A percentile compares a stretch with the other conserved stretches of the same genome.
These are phyloP conservation scores for Saccharum hybrid DNA, from an alignment of 202 grass and related monocot genomes.

Conservation along the genomic window DNA sequence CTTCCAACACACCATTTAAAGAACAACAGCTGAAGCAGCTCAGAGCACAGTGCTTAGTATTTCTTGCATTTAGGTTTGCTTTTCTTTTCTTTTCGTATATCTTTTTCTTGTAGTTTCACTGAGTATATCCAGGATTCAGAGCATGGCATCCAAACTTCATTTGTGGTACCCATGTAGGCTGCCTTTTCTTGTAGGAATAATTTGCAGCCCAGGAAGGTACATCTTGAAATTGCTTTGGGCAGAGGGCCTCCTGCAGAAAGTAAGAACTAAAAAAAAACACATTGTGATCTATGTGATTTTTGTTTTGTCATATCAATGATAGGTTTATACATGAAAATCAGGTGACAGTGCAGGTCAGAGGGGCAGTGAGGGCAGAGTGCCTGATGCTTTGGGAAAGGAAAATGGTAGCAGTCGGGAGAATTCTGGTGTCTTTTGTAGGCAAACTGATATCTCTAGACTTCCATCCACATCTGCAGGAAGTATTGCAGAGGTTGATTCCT, in stretches of 20 bases:
- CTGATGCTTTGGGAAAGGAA: constrained; percentile 80
- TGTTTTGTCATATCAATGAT: constrained; percentile 45
- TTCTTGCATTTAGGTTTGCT: constrained; percentile 96
- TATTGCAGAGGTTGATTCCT: constrained; percentile 75
- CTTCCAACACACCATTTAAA: constrained; percentile 78
- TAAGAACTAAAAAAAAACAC: constrained; percentile 53
- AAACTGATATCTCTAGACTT: constrained; percentile 58
- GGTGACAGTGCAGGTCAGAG: constrained; percentile 58
- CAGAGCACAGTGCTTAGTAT: constrained; percentile 98
- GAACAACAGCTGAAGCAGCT: constrained; percentile 99
- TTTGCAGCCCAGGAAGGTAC: constrained; percentile 81
- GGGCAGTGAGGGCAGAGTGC: constrained; percentile 68
- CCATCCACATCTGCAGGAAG: constrained; percentile 76
- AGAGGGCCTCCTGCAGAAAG: constrained; percentile 66
- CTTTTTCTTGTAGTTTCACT: constrained; percentile 30
- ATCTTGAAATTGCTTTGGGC: constrained; percentile 97
- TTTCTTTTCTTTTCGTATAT: constrained; percentile 29
- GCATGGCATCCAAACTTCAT: constrained; percentile 30
- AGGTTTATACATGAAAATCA: constrained; percentile 53
- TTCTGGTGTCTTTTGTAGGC: constrained; percentile 63
- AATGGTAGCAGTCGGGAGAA: constrained; percentile 70
- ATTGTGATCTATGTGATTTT: constrained; percentile 32
- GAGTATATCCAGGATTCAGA: constrained; percentile 30
- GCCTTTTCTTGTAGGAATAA: constrained; percentile 72
- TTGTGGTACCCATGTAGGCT: constrained; percentile 37